These are phyloP conservation scores for Mycena vitilis DNA, from an alignment of 768 basidiomycete genomes.

Conservation along the genomic window DNA sequence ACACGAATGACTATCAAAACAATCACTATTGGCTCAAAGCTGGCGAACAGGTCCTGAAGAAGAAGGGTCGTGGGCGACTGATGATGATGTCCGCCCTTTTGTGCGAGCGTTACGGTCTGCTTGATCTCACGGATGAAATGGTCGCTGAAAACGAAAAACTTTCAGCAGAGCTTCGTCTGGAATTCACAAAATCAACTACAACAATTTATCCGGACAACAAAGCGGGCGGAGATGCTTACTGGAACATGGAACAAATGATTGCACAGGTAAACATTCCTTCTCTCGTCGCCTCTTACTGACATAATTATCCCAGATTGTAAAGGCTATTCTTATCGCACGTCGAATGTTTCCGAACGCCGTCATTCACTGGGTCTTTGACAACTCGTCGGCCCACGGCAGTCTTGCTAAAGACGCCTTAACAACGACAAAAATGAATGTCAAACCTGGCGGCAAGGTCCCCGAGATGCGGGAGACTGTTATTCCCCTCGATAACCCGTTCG, in stretches of 20 bases:
- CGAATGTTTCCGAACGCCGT: slow-evolving; percentile 5
- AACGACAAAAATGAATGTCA: slow-evolving; percentile 35
- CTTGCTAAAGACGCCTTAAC: slow-evolving; percentile 29
- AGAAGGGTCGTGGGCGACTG: neutral
- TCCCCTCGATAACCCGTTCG: slow-evolving; percentile 29
- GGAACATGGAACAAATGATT: slow-evolving; percentile 14
- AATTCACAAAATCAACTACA: slow-evolving; percentile 6
- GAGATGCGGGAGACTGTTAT: slow-evolving; percentile 35
- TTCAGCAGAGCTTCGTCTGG: neutral
- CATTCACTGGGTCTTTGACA: slow-evolving; percentile 36
- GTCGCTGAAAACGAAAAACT: neutral
- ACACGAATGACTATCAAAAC: slow-evolving; percentile 7
- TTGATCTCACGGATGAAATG: neutral
- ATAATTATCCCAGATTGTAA: neutral
- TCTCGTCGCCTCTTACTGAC: neutral
- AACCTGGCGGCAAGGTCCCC: slow-evolving; percentile 35
- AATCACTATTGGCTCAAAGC: slow-evolving; percentile 8
- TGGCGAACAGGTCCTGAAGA: slow-evolving; percentile 1
- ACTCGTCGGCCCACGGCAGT: slow-evolving; percentile 33
- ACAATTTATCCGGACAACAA: neutral
- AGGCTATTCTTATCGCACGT: neutral
- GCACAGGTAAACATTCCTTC: neutral
- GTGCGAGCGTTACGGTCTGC: slow-evolving; percentile 3
- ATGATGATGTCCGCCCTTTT: slow-evolving; percentile 10
- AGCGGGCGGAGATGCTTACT: slow-evolving; percentile 4